phyloP scores from a whole-genome alignment of 805 yeast species.

The Wickerhamiella shivajii region DNA sequence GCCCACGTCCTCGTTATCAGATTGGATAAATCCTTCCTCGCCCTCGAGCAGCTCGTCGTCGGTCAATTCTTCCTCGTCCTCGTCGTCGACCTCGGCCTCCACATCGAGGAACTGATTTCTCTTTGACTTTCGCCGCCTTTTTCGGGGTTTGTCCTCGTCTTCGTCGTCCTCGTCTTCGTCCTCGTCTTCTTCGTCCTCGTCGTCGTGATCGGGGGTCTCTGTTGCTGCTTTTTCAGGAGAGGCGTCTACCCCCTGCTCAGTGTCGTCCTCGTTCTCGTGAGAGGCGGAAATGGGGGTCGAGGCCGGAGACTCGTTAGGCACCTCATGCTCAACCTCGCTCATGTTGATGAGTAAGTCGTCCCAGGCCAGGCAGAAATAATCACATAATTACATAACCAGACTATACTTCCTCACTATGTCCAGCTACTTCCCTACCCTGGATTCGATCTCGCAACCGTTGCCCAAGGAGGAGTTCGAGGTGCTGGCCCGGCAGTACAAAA shows the following conservation, averaged over 20 bases:
- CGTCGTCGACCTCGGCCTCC: slow-evolving; percentile 97
- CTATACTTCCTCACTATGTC: too few species aligned
- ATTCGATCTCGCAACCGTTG: slow-evolving; percentile 31
- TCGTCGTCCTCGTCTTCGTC: slow-evolving; percentile 29
- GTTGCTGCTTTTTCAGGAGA: too few species aligned
- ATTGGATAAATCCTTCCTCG: slow-evolving; percentile 44
- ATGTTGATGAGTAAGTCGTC: too few species aligned
- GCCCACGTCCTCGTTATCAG: slow-evolving; percentile 34
- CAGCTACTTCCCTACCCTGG: slow-evolving; percentile 18
- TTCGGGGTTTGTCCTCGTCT: slow-evolving; percentile 21
- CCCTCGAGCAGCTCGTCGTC: slow-evolving; percentile 87
- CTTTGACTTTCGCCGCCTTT: slow-evolving; percentile 27
- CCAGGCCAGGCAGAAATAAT: too few species aligned
- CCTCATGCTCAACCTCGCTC: too few species aligned
- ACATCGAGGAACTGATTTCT: slow-evolving; percentile 89
- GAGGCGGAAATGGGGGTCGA: too few species aligned
- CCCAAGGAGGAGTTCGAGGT: slow-evolving; percentile 62
- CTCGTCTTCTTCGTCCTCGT: slow-evolving; percentile 30
- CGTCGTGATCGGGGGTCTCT: slow-evolving; percentile 18
- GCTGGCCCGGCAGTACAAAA: slow-evolving; percentile 58
- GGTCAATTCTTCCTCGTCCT: slow-evolving; percentile 84
- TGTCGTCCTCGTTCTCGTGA: too few species aligned
- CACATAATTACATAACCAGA: too few species aligned
- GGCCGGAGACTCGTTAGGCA: too few species aligned
- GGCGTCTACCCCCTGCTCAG: too few species aligned